phyloP scores from a whole-genome alignment of 1,284 basidiomycete genomes.

The Boletellus dicymbophilus region DNA sequence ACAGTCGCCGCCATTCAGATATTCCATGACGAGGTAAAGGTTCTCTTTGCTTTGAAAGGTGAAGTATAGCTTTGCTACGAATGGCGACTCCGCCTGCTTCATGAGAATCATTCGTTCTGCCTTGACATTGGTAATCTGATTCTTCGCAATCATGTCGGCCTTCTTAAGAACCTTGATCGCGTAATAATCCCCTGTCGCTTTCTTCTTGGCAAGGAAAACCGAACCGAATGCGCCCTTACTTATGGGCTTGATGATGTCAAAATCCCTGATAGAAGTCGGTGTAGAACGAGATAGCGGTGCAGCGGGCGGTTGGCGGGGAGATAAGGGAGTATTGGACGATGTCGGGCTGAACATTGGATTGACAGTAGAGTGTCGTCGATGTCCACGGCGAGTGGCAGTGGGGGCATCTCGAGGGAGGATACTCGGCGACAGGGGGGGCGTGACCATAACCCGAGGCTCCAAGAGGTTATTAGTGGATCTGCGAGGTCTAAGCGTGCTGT shows the following conservation, averaged over 20 bases:
- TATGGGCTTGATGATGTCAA: constrained; percentile 99
- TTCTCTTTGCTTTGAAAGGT: constrained; percentile 99
- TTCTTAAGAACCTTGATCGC: constrained; percentile 99
- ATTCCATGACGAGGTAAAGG: constrained; percentile 98
- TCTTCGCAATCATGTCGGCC: constrained; percentile 99
- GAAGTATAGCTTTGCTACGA: constrained; percentile 98
- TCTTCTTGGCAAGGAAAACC: constrained; percentile 98
- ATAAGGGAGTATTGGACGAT: constrained; percentile 64
- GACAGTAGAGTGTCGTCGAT: constrained; percentile 74
- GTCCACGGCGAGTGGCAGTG: constrained; percentile 50
- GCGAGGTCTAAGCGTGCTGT: constrained; percentile 51
- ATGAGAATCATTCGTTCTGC: constrained; percentile 99
- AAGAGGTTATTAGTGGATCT: constrained; percentile 66
- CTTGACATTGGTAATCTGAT: constrained; percentile 99
- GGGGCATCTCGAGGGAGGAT: constrained; percentile 58
- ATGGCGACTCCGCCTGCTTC: constrained; percentile 99
- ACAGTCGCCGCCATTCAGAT: constrained; percentile 96
- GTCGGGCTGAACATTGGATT: constrained; percentile 64
- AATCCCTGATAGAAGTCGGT: constrained; percentile 96
- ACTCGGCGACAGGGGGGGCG: constrained; percentile 75
- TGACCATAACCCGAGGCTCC: constrained; percentile 66
- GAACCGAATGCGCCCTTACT: constrained; percentile 99
- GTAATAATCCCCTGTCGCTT: constrained; percentile 97
- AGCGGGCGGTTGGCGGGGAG: constrained; percentile 84
- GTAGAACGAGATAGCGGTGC: constrained; percentile 79